Base-by-base conservation (phyloP, 129 eudicot species). In the Erigeron canadensis region DNA sequence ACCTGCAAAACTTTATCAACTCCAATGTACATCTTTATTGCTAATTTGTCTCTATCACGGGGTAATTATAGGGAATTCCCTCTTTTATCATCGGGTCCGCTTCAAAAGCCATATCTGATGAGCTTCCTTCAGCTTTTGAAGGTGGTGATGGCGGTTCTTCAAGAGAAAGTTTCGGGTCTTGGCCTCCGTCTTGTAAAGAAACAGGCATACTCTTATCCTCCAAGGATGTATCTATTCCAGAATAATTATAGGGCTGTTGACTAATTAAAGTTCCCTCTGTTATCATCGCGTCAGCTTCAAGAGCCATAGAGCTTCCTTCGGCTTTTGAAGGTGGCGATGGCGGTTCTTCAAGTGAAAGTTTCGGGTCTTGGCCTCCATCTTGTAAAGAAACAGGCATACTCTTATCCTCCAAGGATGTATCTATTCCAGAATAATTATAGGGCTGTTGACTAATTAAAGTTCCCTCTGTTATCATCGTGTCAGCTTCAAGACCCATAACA, bases 1-100 rank as follows among this genome's bases (percentile, higher is more conserved):
- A 77, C 63, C 81, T 71, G 72, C 82, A 78, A 78, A 78, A 78
- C 67, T 70, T 76, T 71, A 65, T 61, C 23, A 61, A 72, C 58
- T 34, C 75, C 46, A 76, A 37, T 76, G 69, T 76, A 76, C 80
- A 76, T 9, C 75, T 58, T 76, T 68, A 76, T 68, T 76, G 62
- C 69, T 58, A 75, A 34, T 38, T 39, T 65, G 54, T 44, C 67
- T 62, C 70, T 72, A 61, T 61, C 48, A 42, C 40, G 17, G 51
- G n/a, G 23, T 23, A 19, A 61, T 46, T 73, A 8, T 47, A 8
- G 46, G 69, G 76, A 54, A 37, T 55, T 41, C 46, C 46, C 61
- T 13, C 62, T 6, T 37, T 47, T 76, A 21, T 67, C 57, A 37
- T 37, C 51, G 68, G 73, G 73, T 57, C 43, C 17, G 57, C 47